A percentile compares a stretch with the other conserved stretches of the same genome.
Evolutionary conservation across 164 flowering plant species (phyloP).

Genomic region (Vitis vinifera): ASM3070453v1 NC_081815.1:3196001-3196500

Average conservation of each 20-base stretch:
- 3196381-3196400: too few species aligned
- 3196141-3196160: slow-evolving; percentile 8
- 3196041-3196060: too few species aligned
- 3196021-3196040: too few species aligned
- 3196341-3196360: neutral
- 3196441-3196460: slow-evolving; percentile 89
- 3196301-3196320: slow-evolving; percentile 49
- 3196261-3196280: slow-evolving; percentile 74
- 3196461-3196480: slow-evolving; percentile 69
- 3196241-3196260: slow-evolving; percentile 59
- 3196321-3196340: slow-evolving; percentile 33
- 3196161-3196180: slow-evolving; percentile 30
- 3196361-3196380: too few species aligned
- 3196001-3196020: too few species aligned
- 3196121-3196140: neutral
- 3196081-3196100: neutral
- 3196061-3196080: too few species aligned
- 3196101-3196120: neutral
- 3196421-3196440: slow-evolving; percentile 82
- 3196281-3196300: slow-evolving; percentile 52
- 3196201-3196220: slow-evolving; percentile 64
- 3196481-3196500: slow-evolving; percentile 61
- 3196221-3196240: slow-evolving; percentile 69
- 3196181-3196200: slow-evolving; percentile 63
- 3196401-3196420: slow-evolving; percentile 37